Percentiles rank a stretch among this genome's conserved stretches.
Evolutionary conservation across 495 filamentous ascomycete species (phyloP).

Genomic region (Penicillium turbatum): DNA sequence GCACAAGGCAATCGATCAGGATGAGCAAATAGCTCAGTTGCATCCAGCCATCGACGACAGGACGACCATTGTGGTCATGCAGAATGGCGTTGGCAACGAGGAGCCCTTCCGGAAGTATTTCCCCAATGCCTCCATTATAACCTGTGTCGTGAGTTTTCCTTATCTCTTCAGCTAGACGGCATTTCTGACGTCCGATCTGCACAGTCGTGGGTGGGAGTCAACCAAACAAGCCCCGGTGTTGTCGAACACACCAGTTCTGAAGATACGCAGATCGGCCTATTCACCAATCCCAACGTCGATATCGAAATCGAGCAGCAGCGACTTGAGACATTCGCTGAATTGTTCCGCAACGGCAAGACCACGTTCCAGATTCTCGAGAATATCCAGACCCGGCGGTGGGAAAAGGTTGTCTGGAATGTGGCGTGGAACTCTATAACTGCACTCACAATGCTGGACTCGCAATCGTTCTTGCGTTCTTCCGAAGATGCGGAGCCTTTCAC

Average conservation of each 20-base stretch:
- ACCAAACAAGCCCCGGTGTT: conserved; percentile 41
- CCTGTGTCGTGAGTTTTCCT: conserved; percentile 44
- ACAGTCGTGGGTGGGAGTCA: conserved; percentile 49
- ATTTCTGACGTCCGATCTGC: background rate
- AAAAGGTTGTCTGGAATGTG: conserved; percentile 53
- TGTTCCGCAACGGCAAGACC: conserved; percentile 38
- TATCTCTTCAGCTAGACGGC: background rate
- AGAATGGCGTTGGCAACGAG: conserved; percentile 69
- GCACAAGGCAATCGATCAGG: conserved; percentile 49
- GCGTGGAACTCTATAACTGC: conserved; percentile 53
- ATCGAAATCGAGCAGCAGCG: conserved; percentile 22
- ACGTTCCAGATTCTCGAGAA: conserved; percentile 36
- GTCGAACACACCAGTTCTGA: conserved; percentile 46
- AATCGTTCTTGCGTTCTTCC: conserved; percentile 43
- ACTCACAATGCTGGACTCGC: conserved; percentile 47
- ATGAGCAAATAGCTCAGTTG: conserved; percentile 30
- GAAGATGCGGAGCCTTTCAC: conserved; percentile 42
- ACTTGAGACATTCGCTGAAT: conserved; percentile 34
- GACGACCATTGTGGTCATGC: conserved; percentile 57
- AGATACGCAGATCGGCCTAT: conserved; percentile 44
- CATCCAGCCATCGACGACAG: conserved; percentile 32
- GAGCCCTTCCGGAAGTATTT: conserved; percentile 55
- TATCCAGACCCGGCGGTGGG: conserved; percentile 49
- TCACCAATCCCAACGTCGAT: conserved; percentile 32
- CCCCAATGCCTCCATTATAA: conserved; percentile 52